A percentile compares a stretch with the other conserved stretches of the same genome.
Conservation (phyloP, 345 rosid species). For the Rhodamnia rubescens region DNA sequence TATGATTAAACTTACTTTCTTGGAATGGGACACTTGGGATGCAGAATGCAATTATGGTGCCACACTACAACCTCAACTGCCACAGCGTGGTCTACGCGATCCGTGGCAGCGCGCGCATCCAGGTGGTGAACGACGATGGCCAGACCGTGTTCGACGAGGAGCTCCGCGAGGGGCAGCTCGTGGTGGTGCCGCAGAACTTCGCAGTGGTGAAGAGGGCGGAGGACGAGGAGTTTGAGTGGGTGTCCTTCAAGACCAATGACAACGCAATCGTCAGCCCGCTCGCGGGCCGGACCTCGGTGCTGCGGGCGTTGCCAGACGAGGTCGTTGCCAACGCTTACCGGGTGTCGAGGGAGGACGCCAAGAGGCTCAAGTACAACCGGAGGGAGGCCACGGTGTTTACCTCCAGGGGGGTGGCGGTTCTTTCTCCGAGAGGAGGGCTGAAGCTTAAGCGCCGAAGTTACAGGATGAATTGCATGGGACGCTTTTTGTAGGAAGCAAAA, state of each 20-base stretch:
- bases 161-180: constrained; percentile 39
- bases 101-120: constrained; percentile 39
- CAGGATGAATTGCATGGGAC: neutral
- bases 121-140: constrained; percentile 52
- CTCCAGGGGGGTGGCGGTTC: neutral
- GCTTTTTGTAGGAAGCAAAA: neutral
- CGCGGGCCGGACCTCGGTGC: constrained; percentile 40
- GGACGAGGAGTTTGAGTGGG: constrained; percentile 45
- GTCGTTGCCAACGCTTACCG: constrained; percentile 39
- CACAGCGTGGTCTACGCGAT: constrained; percentile 50
- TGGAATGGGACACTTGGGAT: neutral
- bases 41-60: constrained; percentile 51
- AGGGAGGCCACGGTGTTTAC: constrained; percentile 26
- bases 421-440: constrained; percentile 27
- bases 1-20: neutral
- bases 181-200: constrained; percentile 59
- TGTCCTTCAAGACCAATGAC: constrained; percentile 57
- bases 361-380: constrained; percentile 34
- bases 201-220: constrained; percentile 39
- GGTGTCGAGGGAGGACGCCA: constrained; percentile 45
- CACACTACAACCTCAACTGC: constrained; percentile 59
- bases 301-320: constrained; percentile 43
- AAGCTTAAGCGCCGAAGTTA: constrained; percentile 20
- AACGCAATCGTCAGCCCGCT: constrained; percentile 30
- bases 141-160: constrained; percentile 35